Percentiles rank a stretch among this genome's conserved stretches.
Conservation (phyloP, 345 rosid species). For the Rhizophora mangle region DNA sequence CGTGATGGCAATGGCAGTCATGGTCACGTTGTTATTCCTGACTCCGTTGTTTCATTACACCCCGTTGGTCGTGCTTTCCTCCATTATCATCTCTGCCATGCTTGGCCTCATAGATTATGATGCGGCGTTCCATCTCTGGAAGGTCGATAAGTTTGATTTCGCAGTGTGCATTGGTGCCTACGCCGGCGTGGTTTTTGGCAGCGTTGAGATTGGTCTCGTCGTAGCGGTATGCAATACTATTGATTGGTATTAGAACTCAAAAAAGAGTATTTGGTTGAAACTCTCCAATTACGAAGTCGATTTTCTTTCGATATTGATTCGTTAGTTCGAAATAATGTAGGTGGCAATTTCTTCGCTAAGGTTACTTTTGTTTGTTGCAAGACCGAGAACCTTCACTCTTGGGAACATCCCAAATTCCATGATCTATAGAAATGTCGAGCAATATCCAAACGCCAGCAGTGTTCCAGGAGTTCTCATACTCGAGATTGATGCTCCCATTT, state of each 20-base stretch:
- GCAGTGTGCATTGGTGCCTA: slow-evolving; percentile 72
- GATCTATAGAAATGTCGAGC: slow-evolving; percentile 64
- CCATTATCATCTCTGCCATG: slow-evolving; percentile 84
- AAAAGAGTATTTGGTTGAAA: too few relatives aligned
- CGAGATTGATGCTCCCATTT: slow-evolving; percentile 78
- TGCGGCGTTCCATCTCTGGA: slow-evolving; percentile 79
- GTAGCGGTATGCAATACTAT: slow-evolving; percentile 43
- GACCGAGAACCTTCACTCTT: slow-evolving; percentile 63
- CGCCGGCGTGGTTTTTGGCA: slow-evolving; percentile 78
- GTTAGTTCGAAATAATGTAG: slow-evolving; percentile 22
- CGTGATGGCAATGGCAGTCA: slow-evolving; percentile 84
- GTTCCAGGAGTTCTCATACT: slow-evolving; percentile 65
- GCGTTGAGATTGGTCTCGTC: slow-evolving; percentile 74
- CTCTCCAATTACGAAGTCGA: not conserved
- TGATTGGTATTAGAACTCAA: not conserved
- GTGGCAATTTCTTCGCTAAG: slow-evolving; percentile 68
- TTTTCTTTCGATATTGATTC: not conserved
- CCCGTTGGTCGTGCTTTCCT: slow-evolving; percentile 83
- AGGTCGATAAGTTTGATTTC: slow-evolving; percentile 86
- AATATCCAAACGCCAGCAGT: slow-evolving; percentile 51
- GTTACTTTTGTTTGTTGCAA: slow-evolving; percentile 69
- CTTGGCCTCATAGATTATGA: slow-evolving; percentile 85
- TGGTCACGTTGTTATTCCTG: slow-evolving; percentile 73
- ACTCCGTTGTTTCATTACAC: slow-evolving; percentile 90
- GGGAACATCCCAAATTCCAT: slow-evolving; percentile 65